A percentile compares a stretch with the other conserved stretches of the same genome.
Evolutionary conservation across 2,329 filamentous ascomycete genomes (phyloP).

Genomic region (Cryphonectria japonica): DNA sequence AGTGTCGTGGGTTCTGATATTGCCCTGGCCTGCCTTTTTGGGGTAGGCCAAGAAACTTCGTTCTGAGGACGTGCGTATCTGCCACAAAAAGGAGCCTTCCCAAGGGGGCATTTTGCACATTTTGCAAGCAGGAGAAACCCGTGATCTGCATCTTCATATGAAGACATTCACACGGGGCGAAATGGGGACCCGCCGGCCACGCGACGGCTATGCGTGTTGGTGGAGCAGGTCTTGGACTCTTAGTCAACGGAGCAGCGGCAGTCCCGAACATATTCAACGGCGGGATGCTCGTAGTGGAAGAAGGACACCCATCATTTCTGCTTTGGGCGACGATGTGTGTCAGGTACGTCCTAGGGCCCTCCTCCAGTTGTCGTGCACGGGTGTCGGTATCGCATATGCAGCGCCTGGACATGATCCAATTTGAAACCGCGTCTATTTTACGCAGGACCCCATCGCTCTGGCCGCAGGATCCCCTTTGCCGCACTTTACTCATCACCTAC

Average conservation of each 20-base stretch:
- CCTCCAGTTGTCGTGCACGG: background rate
- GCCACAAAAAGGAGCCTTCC: background rate
- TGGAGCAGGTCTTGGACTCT: conserved; percentile 16
- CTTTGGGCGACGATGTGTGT: background rate
- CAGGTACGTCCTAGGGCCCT: background rate
- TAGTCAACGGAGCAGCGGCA: conserved; percentile 12
- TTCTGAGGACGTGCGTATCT: background rate
- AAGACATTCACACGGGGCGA: conserved; percentile 23
- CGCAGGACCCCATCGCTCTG: background rate
- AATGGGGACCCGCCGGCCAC: conserved; percentile 25
- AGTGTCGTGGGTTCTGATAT: conserved; percentile 1
- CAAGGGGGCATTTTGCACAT: background rate
- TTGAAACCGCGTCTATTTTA: conserved; percentile 3
- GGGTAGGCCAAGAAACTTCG: no score
- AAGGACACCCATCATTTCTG: background rate
- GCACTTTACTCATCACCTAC: background rate
- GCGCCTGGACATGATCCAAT: background rate
- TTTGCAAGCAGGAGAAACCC: background rate
- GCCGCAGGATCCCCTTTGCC: background rate
- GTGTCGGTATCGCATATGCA: background rate
- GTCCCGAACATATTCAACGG: conserved; percentile 1
- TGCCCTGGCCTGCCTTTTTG: background rate
- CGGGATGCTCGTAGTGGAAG: background rate
- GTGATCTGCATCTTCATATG: conserved; percentile 8
- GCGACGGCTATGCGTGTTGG: conserved; percentile 24